Evolutionary conservation across 2,329 filamentous ascomycete genomes (phyloP), one percentile per base, ranked within the genome.

Genomic region (Sporothrix luriei): DNA sequence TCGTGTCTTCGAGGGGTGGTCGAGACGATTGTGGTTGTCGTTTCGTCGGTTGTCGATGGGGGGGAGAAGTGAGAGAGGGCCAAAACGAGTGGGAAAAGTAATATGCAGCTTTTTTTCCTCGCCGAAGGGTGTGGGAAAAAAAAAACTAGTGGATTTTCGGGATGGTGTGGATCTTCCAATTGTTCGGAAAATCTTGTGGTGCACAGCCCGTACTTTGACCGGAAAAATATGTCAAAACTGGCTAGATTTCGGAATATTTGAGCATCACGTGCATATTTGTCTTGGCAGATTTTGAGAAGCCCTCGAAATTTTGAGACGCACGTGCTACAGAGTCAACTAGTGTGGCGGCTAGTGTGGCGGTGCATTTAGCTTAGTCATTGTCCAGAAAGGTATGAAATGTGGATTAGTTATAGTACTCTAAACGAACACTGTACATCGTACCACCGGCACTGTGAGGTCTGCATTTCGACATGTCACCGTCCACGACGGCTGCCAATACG

Each of bases 1-100:
- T 76, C 38, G 74, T 71, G 75, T 76, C 75, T 75, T 73, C 73
- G 76, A 65, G 62, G 29, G 71, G 67, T 71, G 57, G 72, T 72
- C 70, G 73, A 68, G 61, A 68, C 51, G n/a, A 33, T 21, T 65
- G 51, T 46, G 9, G 61, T 66, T 66, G 68, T 65, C 51, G 61
- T 70, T 74, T 75, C 75, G 75, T 73, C 73, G 76, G 61, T 65
- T 46, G 71, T 73, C 69, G 61, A 54, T 55, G 19, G 48, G 9
- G 51, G 57, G 66, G 48, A 46, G 61, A 65, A 68, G 21, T 14
- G 48, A 69, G 46, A 62, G 43, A 49, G 49, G 33, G 40, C 33
- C 48, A 54, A 43, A 66, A 43, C 11, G n/a, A 43, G 26, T 29
- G 26, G 19, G 40, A 65, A 69, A 54, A 51, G 51, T 55, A 48